Evolutionary conservation across 23 red algal species (phyloP).

Genomic region (Porphyridium purpureum): DNA sequence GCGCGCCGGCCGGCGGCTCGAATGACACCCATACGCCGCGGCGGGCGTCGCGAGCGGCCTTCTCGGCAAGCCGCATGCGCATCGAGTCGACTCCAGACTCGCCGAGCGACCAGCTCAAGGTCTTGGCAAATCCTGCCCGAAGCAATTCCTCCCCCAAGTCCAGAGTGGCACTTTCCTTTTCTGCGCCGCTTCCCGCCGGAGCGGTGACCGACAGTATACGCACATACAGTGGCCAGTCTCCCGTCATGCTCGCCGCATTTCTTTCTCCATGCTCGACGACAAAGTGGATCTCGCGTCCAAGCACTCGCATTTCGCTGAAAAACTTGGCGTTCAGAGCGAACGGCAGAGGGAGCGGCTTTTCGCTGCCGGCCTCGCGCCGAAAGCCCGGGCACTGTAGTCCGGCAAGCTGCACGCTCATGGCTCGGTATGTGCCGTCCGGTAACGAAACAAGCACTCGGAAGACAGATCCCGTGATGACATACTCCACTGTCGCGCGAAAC

Average conservation of each 20-base stretch:
- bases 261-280: conserved; percentile 33
- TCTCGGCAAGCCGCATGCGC: conserved; percentile 43
- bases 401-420: conserved; percentile 24
- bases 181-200: too few species aligned
- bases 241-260: too few species aligned
- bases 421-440: conserved; percentile 11
- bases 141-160: conserved; percentile 74
- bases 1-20: conserved; percentile 9
- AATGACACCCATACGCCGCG: conserved; percentile 69
- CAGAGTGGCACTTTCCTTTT: conserved; percentile 19
- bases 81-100: conserved; percentile 9
- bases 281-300: conserved; percentile 45
- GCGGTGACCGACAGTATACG: too few species aligned
- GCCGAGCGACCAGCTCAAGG: conserved; percentile 59
- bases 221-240: too few species aligned
- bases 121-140: conserved; percentile 46
- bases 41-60: conserved; percentile 40
- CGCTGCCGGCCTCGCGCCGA: conserved; percentile 13
- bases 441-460: conserved; percentile 22
- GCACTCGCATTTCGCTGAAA: conserved; percentile 41
- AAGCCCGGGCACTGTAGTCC: conserved; percentile 75
- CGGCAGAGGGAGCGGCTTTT: conserved; percentile 17
- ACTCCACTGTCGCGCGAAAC: conserved; percentile 46
- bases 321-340: conserved; percentile 69
- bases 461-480: conserved; percentile 42